These are phyloP conservation scores for Plantago elongata DNA, from an alignment of 257 asterid genomes.

Conservation along the genomic window DNA sequence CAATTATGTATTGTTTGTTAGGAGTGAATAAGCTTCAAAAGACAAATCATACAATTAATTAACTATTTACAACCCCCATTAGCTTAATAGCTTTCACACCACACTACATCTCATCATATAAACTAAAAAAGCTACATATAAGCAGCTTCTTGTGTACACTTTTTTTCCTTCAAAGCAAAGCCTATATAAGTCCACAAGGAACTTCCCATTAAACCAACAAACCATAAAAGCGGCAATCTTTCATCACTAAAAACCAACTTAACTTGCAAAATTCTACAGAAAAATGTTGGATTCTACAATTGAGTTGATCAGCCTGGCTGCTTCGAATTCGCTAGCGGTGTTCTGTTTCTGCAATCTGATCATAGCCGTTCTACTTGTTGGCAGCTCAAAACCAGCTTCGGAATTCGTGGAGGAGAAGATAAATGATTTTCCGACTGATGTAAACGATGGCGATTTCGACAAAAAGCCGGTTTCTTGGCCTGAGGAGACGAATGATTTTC, in stretches of 20 bases:
- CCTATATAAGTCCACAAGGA: slow-evolving; percentile 17
- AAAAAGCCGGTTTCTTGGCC: neutral
- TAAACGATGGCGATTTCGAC: neutral
- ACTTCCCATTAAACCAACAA: neutral
- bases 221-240: slow-evolving; percentile 14
- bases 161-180: slow-evolving; percentile 20
- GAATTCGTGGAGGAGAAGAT: slow-evolving; percentile 12
- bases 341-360: slow-evolving; percentile 72
- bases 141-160: slow-evolving; percentile 32
- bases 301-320: slow-evolving; percentile 45
- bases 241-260: neutral
- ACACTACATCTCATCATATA: slow-evolving; percentile 16
- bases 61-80: no score
- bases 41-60: neutral
- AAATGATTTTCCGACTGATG: slow-evolving; percentile 2
- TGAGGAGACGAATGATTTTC: slow-evolving; percentile 9
- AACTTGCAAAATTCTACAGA: neutral
- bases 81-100: slow-evolving; percentile 28
- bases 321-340: slow-evolving; percentile 50
- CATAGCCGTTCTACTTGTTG: slow-evolving; percentile 46
- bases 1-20: slow-evolving; percentile 8
- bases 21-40: neutral
- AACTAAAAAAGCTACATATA: neutral
- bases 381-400: slow-evolving; percentile 26
- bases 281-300: slow-evolving; percentile 42